Base-by-base conservation (phyloP, 2,329 filamentous ascomycete species). In the Exophiala bonariae region DNA sequence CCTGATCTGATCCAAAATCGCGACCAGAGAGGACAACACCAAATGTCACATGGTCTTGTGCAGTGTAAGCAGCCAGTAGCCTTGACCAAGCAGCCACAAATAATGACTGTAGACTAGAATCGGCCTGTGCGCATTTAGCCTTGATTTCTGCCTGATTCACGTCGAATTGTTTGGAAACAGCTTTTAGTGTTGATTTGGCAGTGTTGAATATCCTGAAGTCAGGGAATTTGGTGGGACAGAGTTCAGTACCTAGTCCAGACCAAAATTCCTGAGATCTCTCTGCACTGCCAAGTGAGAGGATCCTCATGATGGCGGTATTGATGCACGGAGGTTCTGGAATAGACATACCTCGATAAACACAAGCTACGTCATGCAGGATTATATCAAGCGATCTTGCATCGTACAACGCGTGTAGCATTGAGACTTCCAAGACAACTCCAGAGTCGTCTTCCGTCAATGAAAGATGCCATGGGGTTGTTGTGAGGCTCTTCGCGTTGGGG, bases 11-110 rank as follows among this genome's bases (percentile, higher is more conserved):
- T 1, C 76, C 75, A 3, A 78, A 61, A 22, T 72, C 82, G 26
- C 89, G 76, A 1, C 89, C 89, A 7, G 91, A 91, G 6, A 96
- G 73, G 0, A 91, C 87, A 11, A 87, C 76, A 0, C 91, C 92
- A 63, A 93, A 95, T 0, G 85, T 84, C 1, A 93, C 83, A 4
- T 77, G 77, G 2, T 70, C 61, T 61, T 96, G 89, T 1, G 89
- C 90, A 11, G 84, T 77, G 59, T 96, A 96, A 0, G 83, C 80
- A 0, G 86, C 77, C 0, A 96, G 73, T 0, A 96, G 61, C 6
- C 82, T 76, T 2, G 85, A 78, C 91, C 91, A 96, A 2, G 87
- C 80, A 3, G 83, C 85, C 63, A 95, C 86, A 0, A 88, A 79
- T 1, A 82, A 78, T 3, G 85, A 83, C 65, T 95, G 89, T 10